phyloP scores from a whole-genome alignment of 2,329 filamentous ascomycete genomes.

The Colletotrichum cereale region DNA sequence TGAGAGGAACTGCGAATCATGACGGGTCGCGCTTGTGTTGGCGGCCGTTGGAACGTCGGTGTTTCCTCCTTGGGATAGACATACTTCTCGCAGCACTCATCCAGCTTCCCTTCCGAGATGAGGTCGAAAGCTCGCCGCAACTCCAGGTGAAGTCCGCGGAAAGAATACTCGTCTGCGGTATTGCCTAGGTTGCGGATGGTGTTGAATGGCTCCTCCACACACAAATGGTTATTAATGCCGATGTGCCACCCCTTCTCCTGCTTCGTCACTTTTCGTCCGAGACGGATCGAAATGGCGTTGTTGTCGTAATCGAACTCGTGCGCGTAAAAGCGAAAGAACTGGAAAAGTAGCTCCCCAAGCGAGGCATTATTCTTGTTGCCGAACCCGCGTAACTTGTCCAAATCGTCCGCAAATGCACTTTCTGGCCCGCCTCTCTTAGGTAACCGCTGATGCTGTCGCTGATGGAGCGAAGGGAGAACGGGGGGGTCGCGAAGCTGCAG shows the following conservation, averaged over 20 bases:
- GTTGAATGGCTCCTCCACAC: constrained; percentile 98
- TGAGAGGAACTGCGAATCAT: constrained; percentile 72
- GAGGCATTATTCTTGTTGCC: constrained; percentile 85
- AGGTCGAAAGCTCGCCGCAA: constrained; percentile 88
- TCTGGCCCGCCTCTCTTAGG: constrained; percentile 70
- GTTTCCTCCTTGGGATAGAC: constrained; percentile 88
- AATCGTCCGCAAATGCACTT: constrained; percentile 88
- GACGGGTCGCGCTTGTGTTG: constrained; percentile 66
- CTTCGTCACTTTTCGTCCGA: constrained; percentile 83
- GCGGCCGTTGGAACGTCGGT: constrained; percentile 68
- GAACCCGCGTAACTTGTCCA: constrained; percentile 79
- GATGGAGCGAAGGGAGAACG: constrained; percentile 87
- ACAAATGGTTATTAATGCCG: constrained; percentile 83
- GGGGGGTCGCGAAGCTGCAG: constrained; percentile 88
- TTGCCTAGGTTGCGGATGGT: constrained; percentile 90
- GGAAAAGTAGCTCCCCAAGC: constrained; percentile 87
- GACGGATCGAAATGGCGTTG: constrained; percentile 84
- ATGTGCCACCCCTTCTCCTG: constrained; percentile 90
- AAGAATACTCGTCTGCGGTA: constrained; percentile 95
- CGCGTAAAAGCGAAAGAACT: constrained; percentile 95
- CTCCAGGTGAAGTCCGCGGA: constrained; percentile 90
- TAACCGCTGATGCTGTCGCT: constrained; percentile 73
- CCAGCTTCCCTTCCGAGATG: constrained; percentile 82
- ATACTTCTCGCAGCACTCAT: constrained; percentile 88
- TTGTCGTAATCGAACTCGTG: constrained; percentile 93